A percentile compares a stretch with the other conserved stretches of the same genome.
Evolutionary conservation across 495 filamentous ascomycete species (phyloP).

Genomic region (Talaromyces adpressus): DNA sequence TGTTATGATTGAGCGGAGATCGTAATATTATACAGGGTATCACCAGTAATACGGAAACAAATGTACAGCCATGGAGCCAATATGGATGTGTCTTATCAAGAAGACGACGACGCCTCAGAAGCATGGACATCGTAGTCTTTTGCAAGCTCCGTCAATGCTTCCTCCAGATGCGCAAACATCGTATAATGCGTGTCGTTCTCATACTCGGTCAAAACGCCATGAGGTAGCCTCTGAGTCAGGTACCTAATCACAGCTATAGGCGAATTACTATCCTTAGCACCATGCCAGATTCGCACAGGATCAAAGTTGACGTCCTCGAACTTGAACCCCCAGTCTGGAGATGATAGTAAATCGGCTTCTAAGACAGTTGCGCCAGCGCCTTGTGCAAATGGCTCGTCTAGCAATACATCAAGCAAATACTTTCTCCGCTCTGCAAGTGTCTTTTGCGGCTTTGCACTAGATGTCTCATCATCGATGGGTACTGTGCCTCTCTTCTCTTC

Average conservation of each 20-base stretch:
- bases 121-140: background rate
- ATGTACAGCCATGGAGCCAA: background rate
- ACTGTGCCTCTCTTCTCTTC: background rate
- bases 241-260: slow-evolving; percentile 18
- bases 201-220: slow-evolving; percentile 11
- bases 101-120: background rate
- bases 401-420: slow-evolving; percentile 7
- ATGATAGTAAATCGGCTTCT: slow-evolving; percentile 20
- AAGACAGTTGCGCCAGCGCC: slow-evolving; percentile 17
- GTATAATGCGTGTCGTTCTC: slow-evolving; percentile 17
- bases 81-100: background rate
- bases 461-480: background rate
- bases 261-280: slow-evolving; percentile 19
- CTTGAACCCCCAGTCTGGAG: slow-evolving; percentile 25
- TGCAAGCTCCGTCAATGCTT: slow-evolving; percentile 10
- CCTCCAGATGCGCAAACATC: slow-evolving; percentile 11
- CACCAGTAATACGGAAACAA: background rate
- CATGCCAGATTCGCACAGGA: slow-evolving; percentile 30
- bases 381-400: slow-evolving; percentile 23
- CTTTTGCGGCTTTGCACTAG: background rate
- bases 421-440: slow-evolving; percentile 10
- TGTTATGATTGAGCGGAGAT: background rate
- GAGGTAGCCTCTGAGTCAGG: slow-evolving; percentile 14
- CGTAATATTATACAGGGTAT: background rate
- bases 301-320: slow-evolving; percentile 23